These are phyloP conservation scores for Cucurbita argyrosperma DNA, from an alignment of 306 rosid genomes.

Conservation along the genomic window DNA sequence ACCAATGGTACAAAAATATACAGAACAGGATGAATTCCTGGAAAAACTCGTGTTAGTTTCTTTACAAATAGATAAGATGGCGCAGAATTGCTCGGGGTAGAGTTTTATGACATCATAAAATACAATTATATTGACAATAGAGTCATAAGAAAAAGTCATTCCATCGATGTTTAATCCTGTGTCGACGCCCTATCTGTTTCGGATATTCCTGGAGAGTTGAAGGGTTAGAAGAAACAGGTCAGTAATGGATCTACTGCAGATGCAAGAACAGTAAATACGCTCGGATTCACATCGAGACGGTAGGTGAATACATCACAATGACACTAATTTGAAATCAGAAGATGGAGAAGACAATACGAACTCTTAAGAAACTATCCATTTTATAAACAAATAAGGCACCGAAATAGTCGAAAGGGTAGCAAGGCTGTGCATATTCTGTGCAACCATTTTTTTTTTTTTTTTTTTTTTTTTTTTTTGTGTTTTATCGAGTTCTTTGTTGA, in stretches of 20 bases:
- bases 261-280: not conserved
- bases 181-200: slow-evolving; percentile 1
- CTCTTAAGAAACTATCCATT: not conserved
- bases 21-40: not conserved
- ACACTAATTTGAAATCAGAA: not conserved
- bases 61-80: slow-evolving; percentile 3
- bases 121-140: slow-evolving; percentile 4
- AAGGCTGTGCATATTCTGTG: not conserved
- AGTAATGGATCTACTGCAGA: not conserved
- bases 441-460: not conserved
- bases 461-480: not conserved
- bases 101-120: not conserved
- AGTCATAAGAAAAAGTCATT: slow-evolving; percentile 1
- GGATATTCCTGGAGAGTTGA: not conserved
- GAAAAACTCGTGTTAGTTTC: slow-evolving; percentile 8
- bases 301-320: not conserved
- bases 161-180: not conserved
- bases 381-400: not conserved
- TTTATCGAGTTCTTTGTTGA: not conserved
- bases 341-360: not conserved
- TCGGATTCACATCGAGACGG: not conserved
- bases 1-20: slow-evolving; percentile 4
- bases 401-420: not conserved
- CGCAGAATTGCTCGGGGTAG: not conserved
- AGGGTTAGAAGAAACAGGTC: not conserved